These are phyloP conservation scores for Balansia obtecta DNA, from an alignment of 2,329 filamentous ascomycete species.

Conservation along the genomic window DNA sequence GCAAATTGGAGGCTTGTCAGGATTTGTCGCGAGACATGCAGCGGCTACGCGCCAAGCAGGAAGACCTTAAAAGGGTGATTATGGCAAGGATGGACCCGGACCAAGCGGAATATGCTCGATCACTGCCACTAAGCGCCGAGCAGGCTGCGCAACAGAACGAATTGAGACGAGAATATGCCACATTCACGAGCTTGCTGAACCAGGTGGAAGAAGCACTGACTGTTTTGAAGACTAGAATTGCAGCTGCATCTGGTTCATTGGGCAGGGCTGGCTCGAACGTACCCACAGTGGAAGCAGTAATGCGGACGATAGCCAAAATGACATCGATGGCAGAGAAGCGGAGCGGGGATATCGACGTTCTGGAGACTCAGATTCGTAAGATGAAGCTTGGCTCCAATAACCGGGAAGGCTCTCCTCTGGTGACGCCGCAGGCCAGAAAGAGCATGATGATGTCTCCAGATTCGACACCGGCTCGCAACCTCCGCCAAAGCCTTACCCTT, in stretches of 20 bases:
- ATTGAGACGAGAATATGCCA: conserved; percentile 61
- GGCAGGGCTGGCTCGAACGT: conserved; percentile 37
- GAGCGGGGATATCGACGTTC: conserved; percentile 78
- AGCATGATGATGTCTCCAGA: conserved; percentile 32
- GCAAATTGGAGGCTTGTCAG: conserved; percentile 55
- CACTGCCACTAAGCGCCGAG: conserved; percentile 70
- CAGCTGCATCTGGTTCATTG: conserved; percentile 38
- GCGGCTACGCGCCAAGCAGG: conserved; percentile 61
- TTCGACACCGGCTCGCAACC: conserved; percentile 25
- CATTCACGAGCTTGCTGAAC: conserved; percentile 60
- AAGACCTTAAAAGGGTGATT: conserved; percentile 68
- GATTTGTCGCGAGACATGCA: conserved; percentile 58
- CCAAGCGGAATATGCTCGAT: conserved; percentile 48
- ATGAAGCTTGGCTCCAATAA: conserved; percentile 40
- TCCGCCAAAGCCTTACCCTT: conserved; percentile 28
- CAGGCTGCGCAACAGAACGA: conserved; percentile 75
- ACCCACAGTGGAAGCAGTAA: conserved; percentile 84
- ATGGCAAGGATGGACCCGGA: conserved; percentile 56
- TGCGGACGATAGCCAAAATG: conserved; percentile 86
- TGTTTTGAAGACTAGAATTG: conserved; percentile 67
- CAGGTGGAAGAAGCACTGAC: conserved; percentile 72
- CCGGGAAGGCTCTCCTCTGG: conserved; percentile 30
- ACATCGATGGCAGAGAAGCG: conserved; percentile 85
- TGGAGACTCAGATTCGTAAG: conserved; percentile 77
- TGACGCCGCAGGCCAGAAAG: conserved; percentile 24